phyloP scores from a whole-genome alignment of 2,329 filamentous ascomycete species.

The Ophiocordyceps camponoti-leonardi region DNA sequence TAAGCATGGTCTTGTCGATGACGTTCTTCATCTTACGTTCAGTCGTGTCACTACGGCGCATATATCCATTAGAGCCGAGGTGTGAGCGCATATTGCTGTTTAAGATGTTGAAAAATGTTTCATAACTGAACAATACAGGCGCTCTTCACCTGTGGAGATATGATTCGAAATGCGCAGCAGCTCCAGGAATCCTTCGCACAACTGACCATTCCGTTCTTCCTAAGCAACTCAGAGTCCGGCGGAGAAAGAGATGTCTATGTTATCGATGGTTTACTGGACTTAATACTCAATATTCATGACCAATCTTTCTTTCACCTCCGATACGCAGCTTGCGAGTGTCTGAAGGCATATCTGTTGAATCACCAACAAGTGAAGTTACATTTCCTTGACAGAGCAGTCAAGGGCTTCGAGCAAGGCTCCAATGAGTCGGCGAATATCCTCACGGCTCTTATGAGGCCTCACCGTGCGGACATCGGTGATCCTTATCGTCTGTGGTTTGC shows the following conservation, averaged over 20 bases:
- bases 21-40: conserved; percentile 72
- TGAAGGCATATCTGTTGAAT: conserved; percentile 80
- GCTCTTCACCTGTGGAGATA: conserved; percentile 67
- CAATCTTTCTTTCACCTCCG: conserved; percentile 61
- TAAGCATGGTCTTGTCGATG: conserved; percentile 62
- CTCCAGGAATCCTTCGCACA: conserved; percentile 85
- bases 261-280: conserved; percentile 78
- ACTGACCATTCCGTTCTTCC: conserved; percentile 53
- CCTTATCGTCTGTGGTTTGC: conserved; percentile 87
- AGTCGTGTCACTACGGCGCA: conserved; percentile 42
- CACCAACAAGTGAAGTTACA: conserved; percentile 70
- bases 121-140: conserved; percentile 32
- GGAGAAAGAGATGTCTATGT: conserved; percentile 60
- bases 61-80: conserved; percentile 66
- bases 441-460: conserved; percentile 58
- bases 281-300: conserved; percentile 53
- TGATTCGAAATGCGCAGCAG: conserved; percentile 63
- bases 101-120: not conserved
- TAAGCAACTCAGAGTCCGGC: conserved; percentile 17
- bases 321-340: conserved; percentile 71
- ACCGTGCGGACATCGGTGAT: conserved; percentile 48
- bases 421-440: conserved; percentile 82
- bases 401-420: conserved; percentile 59
- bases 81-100: conserved; percentile 16
- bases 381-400: conserved; percentile 76